Evolutionary conservation across 768 basidiomycete genomes (phyloP), one percentile per base, ranked within the genome.

Genomic region (Chalciporus piperatus): DNA sequence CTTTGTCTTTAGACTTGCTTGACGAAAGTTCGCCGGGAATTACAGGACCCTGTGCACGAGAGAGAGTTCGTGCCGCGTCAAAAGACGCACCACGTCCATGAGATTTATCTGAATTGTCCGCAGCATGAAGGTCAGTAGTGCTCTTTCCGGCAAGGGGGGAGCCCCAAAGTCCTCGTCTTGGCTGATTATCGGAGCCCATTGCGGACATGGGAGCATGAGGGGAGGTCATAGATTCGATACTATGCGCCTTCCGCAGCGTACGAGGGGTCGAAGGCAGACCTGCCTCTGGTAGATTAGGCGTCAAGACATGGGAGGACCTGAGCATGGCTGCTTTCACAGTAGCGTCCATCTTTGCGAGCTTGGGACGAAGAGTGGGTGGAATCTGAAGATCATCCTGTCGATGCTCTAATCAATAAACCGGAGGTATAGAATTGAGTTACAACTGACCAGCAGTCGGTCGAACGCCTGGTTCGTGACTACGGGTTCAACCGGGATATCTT

Each of bases 311-410:
- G 1, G 91, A 92, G 0, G 90, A 91, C 64, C 89, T 92, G 50
- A 96, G 74, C 89, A 96, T 94, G 12, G 89, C 89, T 5, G 89
- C 91, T 65, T 96, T 96, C 45, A 96, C 88, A 1, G 86, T 83
- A 0, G 84, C 72, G 50, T 95, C 90, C 81, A 96, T 90, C 14
- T 82, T 83, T 43, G 76, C 75, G 16, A 95, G 80, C 69, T 92
- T 91, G 1, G 84, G 85, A 8, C 92, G 80, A 20, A 93, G 72
- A 3, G 81, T 82, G 7, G 80, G 71, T 4, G 92, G 92, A 19
- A 95, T 92, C 70, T 95, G 92, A 46, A 95, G 82, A 52, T 92
- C 90, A 66, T 95, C 89, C 92, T 94, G 51, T 51, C 38, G 48
- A 47, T 11, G 20, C 44, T 14, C 33, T 49, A 40, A 56, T 32